Evolutionary conservation across 805 yeast species (phyloP).

Genomic region (Yarrowia deformans): DNA sequence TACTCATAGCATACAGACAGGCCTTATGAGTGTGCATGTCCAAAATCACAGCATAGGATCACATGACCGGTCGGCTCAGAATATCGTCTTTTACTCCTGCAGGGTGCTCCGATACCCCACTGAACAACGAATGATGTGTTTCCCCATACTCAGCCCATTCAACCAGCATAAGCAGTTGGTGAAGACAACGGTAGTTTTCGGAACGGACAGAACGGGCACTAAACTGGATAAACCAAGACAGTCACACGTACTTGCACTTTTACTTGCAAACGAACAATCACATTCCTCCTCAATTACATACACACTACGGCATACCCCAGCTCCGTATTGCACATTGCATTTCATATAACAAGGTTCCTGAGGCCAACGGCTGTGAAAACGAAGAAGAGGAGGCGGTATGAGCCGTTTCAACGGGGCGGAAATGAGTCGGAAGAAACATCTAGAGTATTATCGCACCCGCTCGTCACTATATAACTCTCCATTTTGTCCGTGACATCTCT

Average conservation of each 20-base stretch:
- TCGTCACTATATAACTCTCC: too few species aligned
- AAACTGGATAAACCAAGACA: too few species aligned
- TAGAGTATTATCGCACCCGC: too few species aligned
- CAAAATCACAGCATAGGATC: too few species aligned
- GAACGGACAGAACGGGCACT: too few species aligned
- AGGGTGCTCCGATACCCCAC: slow-evolving; percentile 5
- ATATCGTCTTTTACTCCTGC: slow-evolving; percentile 1
- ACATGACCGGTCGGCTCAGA: neutral
- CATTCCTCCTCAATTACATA: neutral
- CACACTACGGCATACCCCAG: too few species aligned
- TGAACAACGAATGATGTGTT: neutral
- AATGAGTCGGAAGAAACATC: too few species aligned
- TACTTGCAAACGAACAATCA: too few species aligned
- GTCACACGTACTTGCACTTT: too few species aligned
- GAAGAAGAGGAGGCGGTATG: neutral
- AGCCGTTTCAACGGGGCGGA: neutral
- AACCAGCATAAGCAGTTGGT: neutral
- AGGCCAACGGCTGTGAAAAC: neutral
- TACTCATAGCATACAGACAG: too few species aligned
- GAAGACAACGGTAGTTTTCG: neutral
- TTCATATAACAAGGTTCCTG: neutral
- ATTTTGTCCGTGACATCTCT: neutral
- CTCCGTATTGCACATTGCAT: neutral
- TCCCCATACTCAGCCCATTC: neutral
- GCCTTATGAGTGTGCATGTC: too few species aligned